Percentiles rank a stretch among this genome's conserved stretches.
These are phyloP conservation scores for barley (Hordeum vulgare) DNA, from an alignment of 176 grass and related monocot genomes.

Conservation along the genomic window DNA sequence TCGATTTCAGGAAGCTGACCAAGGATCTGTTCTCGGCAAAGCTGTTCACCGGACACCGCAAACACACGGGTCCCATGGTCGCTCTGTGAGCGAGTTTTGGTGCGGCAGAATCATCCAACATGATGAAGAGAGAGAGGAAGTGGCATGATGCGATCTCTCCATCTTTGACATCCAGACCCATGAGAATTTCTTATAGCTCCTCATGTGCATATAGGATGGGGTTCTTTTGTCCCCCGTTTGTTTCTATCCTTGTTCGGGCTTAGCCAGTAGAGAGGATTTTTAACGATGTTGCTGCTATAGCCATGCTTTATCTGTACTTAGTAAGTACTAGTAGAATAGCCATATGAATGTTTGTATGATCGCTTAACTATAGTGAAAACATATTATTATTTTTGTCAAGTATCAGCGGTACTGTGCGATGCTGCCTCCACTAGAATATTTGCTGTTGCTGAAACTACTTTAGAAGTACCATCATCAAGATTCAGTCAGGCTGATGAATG, in stretches of 20 bases:
- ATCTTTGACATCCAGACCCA: background rate
- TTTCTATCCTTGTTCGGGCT: background rate
- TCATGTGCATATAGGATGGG: conserved; percentile 25
- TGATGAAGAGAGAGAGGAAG: background rate
- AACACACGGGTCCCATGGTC: conserved; percentile 34
- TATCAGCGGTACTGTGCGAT: background rate
- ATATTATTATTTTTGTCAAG: background rate
- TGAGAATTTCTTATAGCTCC: conserved; percentile 32
- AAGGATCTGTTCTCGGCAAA: conserved; percentile 47
- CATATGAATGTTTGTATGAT: conserved; percentile 5
- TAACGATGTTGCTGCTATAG: background rate
- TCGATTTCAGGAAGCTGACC: conserved; percentile 61
- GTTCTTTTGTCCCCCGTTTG: background rate
- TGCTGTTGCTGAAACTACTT: background rate
- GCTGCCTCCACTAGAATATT: background rate
- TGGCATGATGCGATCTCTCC: background rate
- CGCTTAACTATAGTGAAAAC: conserved; percentile 6
- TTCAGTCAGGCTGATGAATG: background rate
- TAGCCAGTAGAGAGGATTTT: background rate
- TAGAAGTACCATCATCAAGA: background rate
- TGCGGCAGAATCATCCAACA: background rate
- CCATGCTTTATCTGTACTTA: background rate
- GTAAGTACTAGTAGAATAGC: background rate
- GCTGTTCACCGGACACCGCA: conserved; percentile 49
- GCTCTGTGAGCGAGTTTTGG: conserved; percentile 35